These are phyloP conservation scores for Chaetomium olivaceum DNA, from an alignment of 2,329 filamentous ascomycete genomes.

Conservation along the genomic window DNA sequence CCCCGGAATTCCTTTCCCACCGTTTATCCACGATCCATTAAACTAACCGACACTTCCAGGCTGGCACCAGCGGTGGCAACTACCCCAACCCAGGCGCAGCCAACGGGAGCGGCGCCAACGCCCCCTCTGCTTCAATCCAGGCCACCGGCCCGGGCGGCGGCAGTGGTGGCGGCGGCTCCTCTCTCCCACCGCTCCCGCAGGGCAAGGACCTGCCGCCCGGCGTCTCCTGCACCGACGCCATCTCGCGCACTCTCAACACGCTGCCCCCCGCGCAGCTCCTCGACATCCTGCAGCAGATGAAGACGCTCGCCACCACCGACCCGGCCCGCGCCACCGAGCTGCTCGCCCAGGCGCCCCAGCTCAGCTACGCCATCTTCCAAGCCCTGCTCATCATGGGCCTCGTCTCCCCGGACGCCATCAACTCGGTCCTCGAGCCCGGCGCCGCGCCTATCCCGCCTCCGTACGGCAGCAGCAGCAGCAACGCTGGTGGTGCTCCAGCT, in stretches of 20 bases:
- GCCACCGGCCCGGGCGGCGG: slow-evolving; percentile 31
- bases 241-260: slow-evolving; percentile 85
- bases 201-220: slow-evolving; percentile 83
- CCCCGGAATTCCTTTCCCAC: neutral
- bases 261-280: slow-evolving; percentile 86
- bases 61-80: slow-evolving; percentile 15
- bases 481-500: no score
- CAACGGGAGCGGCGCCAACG: slow-evolving; percentile 32
- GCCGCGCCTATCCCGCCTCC: slow-evolving; percentile 39
- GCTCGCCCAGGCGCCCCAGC: slow-evolving; percentile 83
- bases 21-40: neutral
- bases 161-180: slow-evolving; percentile 30
- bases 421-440: slow-evolving; percentile 71
- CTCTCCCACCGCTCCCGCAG: slow-evolving; percentile 76
- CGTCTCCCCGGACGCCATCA: slow-evolving; percentile 80
- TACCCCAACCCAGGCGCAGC: slow-evolving; percentile 19
- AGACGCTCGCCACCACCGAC: slow-evolving; percentile 78
- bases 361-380: slow-evolving; percentile 94
- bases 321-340: slow-evolving; percentile 83
- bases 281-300: slow-evolving; percentile 93
- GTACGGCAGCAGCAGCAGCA: slow-evolving; percentile 35
- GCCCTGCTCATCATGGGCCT: slow-evolving; percentile 89
- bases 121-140: neutral
- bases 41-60: slow-evolving; percentile 4
- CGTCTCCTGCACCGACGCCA: slow-evolving; percentile 83